Percentiles rank a stretch among this genome's conserved stretches.
phyloP scores from a whole-genome alignment of 345 rosid genomes.

The Hypericum perforatum region DNA sequence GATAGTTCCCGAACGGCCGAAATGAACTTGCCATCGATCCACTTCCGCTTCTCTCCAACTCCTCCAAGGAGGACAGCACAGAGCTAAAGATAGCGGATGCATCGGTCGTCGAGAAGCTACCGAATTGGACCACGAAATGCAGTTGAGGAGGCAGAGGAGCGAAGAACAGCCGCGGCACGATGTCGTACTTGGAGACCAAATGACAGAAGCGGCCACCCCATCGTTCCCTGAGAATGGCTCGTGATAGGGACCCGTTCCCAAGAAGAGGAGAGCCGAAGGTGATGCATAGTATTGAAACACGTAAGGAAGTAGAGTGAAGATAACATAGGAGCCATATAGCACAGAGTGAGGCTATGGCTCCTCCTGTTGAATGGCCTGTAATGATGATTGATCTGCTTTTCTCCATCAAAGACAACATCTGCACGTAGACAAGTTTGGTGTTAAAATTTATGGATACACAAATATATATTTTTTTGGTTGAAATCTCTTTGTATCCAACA shows the following conservation, averaged over 20 bases:
- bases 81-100: conserved; percentile 15
- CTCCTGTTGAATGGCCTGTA: conserved; percentile 81
- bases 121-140: conserved; percentile 18
- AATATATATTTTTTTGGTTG: too few species aligned
- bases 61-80: conserved; percentile 15
- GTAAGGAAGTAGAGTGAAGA: conserved; percentile 16
- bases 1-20: conserved; percentile 66
- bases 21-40: conserved; percentile 15
- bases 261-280: conserved; percentile 81
- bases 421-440: conserved; percentile 5
- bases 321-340: conserved; percentile 69
- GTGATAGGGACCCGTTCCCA: conserved; percentile 50
- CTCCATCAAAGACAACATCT: conserved; percentile 29
- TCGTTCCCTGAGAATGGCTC: conserved; percentile 42
- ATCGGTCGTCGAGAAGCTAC: conserved; percentile 22
- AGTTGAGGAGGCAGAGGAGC: conserved; percentile 22
- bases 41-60: conserved; percentile 1
- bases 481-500: too few species aligned
- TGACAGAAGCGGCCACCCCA: conserved; percentile 70
- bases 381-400: conserved; percentile 42
- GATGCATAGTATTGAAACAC: conserved; percentile 43
- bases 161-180: conserved; percentile 42
- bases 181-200: conserved; percentile 47
- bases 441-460: too few species aligned
- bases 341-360: conserved; percentile 58